These are phyloP conservation scores for Phanerochaete sordida DNA, from an alignment of 768 basidiomycete species.

Conservation along the genomic window DNA sequence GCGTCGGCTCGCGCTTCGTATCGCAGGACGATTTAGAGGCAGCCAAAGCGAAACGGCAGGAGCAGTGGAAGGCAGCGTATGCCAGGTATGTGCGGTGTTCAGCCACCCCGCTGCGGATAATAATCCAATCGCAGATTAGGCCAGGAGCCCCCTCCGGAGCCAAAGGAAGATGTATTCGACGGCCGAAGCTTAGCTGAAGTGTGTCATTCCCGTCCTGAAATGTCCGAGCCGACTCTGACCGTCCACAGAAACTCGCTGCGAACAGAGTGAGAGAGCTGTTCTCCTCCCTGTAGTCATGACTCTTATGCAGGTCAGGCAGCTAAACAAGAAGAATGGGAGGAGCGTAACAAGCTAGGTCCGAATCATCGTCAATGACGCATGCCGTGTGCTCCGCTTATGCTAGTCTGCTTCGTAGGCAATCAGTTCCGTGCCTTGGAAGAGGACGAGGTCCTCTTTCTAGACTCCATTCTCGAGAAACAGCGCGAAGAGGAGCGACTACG, in stretches of 20 bases:
- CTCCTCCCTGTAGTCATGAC: conserved; percentile 6
- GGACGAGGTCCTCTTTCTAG: conserved; percentile 87
- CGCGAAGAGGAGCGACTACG: conserved; percentile 73
- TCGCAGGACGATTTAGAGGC: conserved; percentile 75
- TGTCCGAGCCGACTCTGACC: neutral
- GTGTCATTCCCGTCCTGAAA: conserved; percentile 27
- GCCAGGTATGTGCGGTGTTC: conserved; percentile 48
- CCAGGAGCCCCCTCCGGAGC: conserved; percentile 78
- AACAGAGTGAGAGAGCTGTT: conserved; percentile 58
- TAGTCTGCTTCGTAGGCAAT: conserved; percentile 49
- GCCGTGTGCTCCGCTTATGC: neutral
- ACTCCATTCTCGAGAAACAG: conserved; percentile 74
- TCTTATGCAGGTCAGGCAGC: conserved; percentile 53
- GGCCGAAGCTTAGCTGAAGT: conserved; percentile 89
- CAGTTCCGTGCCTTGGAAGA: conserved; percentile 89
- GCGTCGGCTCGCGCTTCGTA: conserved; percentile 82
- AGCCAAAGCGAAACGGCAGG: conserved; percentile 68
- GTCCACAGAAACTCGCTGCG: conserved; percentile 77
- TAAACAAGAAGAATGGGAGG: conserved; percentile 93
- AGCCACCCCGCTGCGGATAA: neutral
- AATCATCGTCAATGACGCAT: neutral
- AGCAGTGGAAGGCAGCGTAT: conserved; percentile 90
- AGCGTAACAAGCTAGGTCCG: conserved; percentile 71
- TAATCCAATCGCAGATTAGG: conserved; percentile 50
- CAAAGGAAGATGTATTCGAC: conserved; percentile 74